Base-by-base conservation (phyloP, 345 rosid genomes). In the Clausena lansium region DNA sequence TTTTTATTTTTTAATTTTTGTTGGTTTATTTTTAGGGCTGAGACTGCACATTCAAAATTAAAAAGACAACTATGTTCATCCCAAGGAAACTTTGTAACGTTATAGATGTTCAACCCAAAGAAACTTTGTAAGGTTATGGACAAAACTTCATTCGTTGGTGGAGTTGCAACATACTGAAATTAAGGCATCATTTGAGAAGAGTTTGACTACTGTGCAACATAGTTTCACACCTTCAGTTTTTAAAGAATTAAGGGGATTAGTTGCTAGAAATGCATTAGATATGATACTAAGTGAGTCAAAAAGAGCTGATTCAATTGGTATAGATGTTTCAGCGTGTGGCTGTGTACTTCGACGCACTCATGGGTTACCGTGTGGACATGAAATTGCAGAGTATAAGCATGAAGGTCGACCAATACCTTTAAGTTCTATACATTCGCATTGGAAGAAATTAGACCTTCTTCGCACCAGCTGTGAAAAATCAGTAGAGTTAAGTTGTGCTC, bases 141-240 rank as follows among this genome's bases (percentile, higher is more conserved):
- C 41, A 45, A 66, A 30, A 22, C n/a, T 65, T 24, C 70, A 76
- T 38, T 35, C 62, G 17, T 66, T 65, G 45, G 45, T 76, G n/a
- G 78, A 76, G 33, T 20, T 62, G 28, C 78, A 76, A 20, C 71
- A 62, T 47, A 47, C 25, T 30, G 62, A 76, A 32, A 64, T 76
- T 52, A 76, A 76, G 38, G 71, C 78, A 41, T 76, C 78, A 50
- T 76, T 76, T 76, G 78, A 65, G 39, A 76, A 47, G 66, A 76
- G 71, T 50, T 54, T 65, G 60, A 63, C 71, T 11, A 60, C 45
- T 20, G 78, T 76, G 20, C 71, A 76, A 28, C 71, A 76, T 50
- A 52, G 65, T 27, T 76, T 76, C 11, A 76, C 64, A 54, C 47
- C 38, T 30, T 47, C 62, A 6, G 45, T 62, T 33, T 76, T 76